phyloP scores from a whole-genome alignment of 371 early-diverging fungal genomes.

The Batrachochytrium dendrobatidis region DNA sequence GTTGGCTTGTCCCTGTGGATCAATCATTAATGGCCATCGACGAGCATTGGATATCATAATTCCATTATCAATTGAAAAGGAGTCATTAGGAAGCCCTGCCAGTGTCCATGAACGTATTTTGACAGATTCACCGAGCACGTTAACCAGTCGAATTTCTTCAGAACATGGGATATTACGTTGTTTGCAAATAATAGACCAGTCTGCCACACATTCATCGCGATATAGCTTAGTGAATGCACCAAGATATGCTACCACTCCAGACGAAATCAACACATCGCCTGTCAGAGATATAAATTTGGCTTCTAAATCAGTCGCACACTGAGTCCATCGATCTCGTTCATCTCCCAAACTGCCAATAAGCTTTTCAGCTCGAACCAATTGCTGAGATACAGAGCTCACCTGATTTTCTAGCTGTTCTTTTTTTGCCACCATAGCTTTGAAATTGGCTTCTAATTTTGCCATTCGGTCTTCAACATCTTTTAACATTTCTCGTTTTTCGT shows the following conservation, averaged over 20 bases:
- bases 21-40: conserved; percentile 50
- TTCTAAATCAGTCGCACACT: conserved; percentile 37
- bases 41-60: conserved; percentile 42
- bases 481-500: conserved; percentile 43
- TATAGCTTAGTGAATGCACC: conserved; percentile 48
- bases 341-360: conserved; percentile 47
- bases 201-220: conserved; percentile 39
- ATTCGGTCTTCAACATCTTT: conserved; percentile 48
- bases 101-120: conserved; percentile 43
- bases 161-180: conserved; percentile 43
- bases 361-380: conserved; percentile 45
- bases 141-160: conserved; percentile 31
- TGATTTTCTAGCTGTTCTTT: conserved; percentile 44
- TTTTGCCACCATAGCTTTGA: conserved; percentile 39
- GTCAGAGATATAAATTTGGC: conserved; percentile 33
- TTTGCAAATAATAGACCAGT: conserved; percentile 35
- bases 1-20: conserved; percentile 52
- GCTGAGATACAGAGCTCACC: conserved; percentile 45
- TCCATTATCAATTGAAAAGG: conserved; percentile 48
- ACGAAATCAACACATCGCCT: conserved; percentile 45
- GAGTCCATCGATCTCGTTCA: conserved; percentile 48
- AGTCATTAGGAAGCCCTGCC: conserved; percentile 46
- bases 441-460: conserved; percentile 39
- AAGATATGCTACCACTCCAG: conserved; percentile 45
- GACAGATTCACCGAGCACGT: conserved; percentile 43